These are phyloP conservation scores for Neurospora cerealis DNA, from an alignment of 495 filamentous ascomycete genomes.

Conservation along the genomic window DNA sequence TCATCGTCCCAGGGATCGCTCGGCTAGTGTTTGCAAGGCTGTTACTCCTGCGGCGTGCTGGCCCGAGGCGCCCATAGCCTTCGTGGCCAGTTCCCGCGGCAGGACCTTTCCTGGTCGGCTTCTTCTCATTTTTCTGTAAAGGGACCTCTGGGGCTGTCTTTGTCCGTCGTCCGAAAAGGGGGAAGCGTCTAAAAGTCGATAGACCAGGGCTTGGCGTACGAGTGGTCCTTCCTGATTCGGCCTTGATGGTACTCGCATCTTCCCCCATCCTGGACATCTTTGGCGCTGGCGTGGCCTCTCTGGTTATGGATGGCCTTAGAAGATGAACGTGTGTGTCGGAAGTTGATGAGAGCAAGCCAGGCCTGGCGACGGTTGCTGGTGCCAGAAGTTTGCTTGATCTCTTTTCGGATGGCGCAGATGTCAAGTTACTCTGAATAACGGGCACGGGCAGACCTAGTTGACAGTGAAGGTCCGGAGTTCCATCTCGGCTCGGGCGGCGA, in stretches of 20 bases:
- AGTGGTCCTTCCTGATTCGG: slow-evolving; percentile 20
- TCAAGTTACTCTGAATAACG: slow-evolving; percentile 70
- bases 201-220: slow-evolving; percentile 41
- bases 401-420: slow-evolving; percentile 35
- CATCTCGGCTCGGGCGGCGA: slow-evolving; percentile 69
- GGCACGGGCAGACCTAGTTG: slow-evolving; percentile 50
- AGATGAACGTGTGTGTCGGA: slow-evolving; percentile 13
- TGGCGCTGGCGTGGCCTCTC: slow-evolving; percentile 31
- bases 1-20: slow-evolving; percentile 35
- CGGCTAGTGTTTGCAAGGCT: slow-evolving; percentile 36
- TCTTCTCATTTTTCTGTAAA: slow-evolving; percentile 43
- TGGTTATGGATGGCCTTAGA: slow-evolving; percentile 21
- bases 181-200: slow-evolving; percentile 48
- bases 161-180: slow-evolving; percentile 64
- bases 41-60: slow-evolving; percentile 48
- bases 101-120: slow-evolving; percentile 64
- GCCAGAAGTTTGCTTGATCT: slow-evolving; percentile 30
- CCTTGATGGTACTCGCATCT: slow-evolving; percentile 13
- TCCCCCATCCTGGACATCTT: slow-evolving; percentile 16
- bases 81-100: slow-evolving; percentile 91
- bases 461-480: slow-evolving; percentile 54
- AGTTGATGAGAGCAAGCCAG: slow-evolving; percentile 19
- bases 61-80: slow-evolving; percentile 73
- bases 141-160: slow-evolving; percentile 51
- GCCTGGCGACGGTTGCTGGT: slow-evolving; percentile 21